Conservation (phyloP, 495 filamentous ascomycete species). For the Lepraria neglecta region DNA sequence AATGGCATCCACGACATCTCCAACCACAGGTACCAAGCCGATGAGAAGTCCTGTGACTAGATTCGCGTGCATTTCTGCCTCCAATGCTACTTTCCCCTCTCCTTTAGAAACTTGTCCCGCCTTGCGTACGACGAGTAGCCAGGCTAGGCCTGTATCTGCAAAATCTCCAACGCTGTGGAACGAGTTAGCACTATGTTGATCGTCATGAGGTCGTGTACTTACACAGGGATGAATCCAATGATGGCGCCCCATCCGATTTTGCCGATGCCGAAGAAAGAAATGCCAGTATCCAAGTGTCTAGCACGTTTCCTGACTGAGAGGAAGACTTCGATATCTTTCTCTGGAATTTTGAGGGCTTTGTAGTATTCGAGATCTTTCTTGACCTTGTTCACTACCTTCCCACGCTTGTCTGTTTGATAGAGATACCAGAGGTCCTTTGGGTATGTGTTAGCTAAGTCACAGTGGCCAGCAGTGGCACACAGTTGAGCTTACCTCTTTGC, state of each 20-base stretch:
- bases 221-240: conserved; percentile 74
- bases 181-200: conserved; percentile 8
- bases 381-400: neutral
- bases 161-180: conserved; percentile 64
- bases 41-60: conserved; percentile 71
- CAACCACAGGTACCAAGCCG: conserved; percentile 78
- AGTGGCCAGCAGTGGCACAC: neutral
- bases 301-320: conserved; percentile 73
- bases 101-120: conserved; percentile 61
- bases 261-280: conserved; percentile 47
- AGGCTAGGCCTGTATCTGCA: conserved; percentile 55
- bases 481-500: neutral
- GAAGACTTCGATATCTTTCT: conserved; percentile 72
- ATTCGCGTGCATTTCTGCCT: conserved; percentile 67
- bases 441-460: neutral
- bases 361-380: conserved; percentile 39
- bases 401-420: neutral
- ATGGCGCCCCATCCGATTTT: conserved; percentile 77
- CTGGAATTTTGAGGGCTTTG: conserved; percentile 63
- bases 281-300: conserved; percentile 66
- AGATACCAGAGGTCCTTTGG: no score
- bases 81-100: conserved; percentile 52
- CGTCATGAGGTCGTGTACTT: conserved; percentile 34
- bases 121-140: conserved; percentile 60
- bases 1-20: conserved; percentile 69